Base-by-base conservation (phyloP, 2,329 filamentous ascomycete genomes). In the Pseudogymnoascus sp. region DNA sequence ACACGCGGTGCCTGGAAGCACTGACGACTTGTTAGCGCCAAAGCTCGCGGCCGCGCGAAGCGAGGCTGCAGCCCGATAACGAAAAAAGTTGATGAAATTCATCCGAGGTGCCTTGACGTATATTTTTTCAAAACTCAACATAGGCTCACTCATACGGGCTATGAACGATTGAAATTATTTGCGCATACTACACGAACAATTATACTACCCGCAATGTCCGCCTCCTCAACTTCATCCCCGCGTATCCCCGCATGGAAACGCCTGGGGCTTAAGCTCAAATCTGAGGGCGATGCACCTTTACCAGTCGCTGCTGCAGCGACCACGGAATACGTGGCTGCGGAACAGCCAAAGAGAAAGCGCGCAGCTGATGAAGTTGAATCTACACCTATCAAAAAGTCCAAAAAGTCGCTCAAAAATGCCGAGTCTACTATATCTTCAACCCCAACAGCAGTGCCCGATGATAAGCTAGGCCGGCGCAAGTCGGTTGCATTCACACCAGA, bases 401-500 rank as follows among this genome's bases (percentile, higher is more conserved):
- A 70, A 63, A 68, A 65, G 60, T 50, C 40, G 63, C 61, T 56
- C 35, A 50, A 64, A 65, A 63, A 59, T 47, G 40, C 35, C 26
- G 50, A 50, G 26, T 37, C 53, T 61, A 56, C 44, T 61, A 62
- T 66, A 14, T 47, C 62, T 53, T 59, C 66, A 62, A 62, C 68
- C 67, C 67, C 72, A 69, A 63, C 62, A 64, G 47, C n/a, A 6
- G 50, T 56, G 50, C 50, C 50, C 29, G 71, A 70, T 38, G 70
- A 70, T 11, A 64, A 65, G 21, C 62, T 70, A 29, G 66, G 64
- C 62, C 70, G 70, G 40, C 76, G 76, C 66, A 87, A 88, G 71
- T 85, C 82, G 3, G 86, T 89, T 7, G 82, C 84, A 1, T 89
- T 89, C 71, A 82, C 85, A 1, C 78, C 82, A 6, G 85, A 86